phyloP scores from a whole-genome alignment of 306 rosid genomes.

The Gillenia trifoliata region DNA sequence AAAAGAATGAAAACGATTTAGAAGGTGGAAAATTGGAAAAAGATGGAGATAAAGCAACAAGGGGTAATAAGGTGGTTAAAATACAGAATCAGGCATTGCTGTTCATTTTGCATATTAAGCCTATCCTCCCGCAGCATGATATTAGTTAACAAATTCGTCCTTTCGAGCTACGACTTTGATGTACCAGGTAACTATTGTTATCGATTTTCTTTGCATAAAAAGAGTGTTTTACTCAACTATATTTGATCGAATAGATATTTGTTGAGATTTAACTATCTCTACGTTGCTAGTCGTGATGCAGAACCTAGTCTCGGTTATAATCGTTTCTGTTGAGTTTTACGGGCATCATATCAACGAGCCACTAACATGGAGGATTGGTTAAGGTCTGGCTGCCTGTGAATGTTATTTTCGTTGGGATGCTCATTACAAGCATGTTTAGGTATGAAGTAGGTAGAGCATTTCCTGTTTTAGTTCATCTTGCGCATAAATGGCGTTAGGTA shows the following conservation, averaged over 20 bases:
- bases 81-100: slow-evolving; percentile 74
- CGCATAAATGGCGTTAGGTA: background rate
- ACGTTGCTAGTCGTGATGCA: slow-evolving; percentile 42
- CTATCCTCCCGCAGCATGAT: slow-evolving; percentile 93
- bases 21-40: slow-evolving; percentile 66
- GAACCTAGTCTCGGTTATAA: slow-evolving; percentile 77
- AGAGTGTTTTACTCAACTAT: background rate
- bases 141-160: slow-evolving; percentile 79
- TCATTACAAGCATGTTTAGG: slow-evolving; percentile 96
- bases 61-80: slow-evolving; percentile 41
- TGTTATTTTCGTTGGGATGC: slow-evolving; percentile 91
- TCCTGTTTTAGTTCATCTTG: background rate
- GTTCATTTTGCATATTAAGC: slow-evolving; percentile 83
- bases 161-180: slow-evolving; percentile 80
- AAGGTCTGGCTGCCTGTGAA: slow-evolving; percentile 97
- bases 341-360: slow-evolving; percentile 81
- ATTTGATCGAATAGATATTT: background rate
- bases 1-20: slow-evolving; percentile 44
- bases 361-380: slow-evolving; percentile 78
- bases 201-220: background rate
- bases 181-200: slow-evolving; percentile 69
- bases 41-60: slow-evolving; percentile 37
- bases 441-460: slow-evolving; percentile 27
- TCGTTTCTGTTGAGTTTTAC: slow-evolving; percentile 68
- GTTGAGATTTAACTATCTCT: slow-evolving; percentile 14